These are phyloP conservation scores for Podospora pseudoanserina DNA, from an alignment of 495 filamentous ascomycete species.

Conservation along the genomic window DNA sequence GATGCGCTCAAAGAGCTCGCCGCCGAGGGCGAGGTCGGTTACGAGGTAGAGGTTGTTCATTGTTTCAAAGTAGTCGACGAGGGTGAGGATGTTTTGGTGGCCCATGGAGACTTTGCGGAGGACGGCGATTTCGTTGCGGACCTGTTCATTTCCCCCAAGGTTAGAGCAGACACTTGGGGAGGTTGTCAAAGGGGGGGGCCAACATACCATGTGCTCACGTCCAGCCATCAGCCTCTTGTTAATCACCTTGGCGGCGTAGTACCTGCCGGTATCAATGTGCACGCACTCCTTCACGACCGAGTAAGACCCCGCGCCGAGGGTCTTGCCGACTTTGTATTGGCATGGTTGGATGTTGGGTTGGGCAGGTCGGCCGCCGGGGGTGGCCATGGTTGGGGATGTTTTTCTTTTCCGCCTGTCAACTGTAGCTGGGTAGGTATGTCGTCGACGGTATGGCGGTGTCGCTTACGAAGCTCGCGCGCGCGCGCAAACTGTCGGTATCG, in stretches of 20 bases:
- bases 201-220: slow-evolving; percentile 89
- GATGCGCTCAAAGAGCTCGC: slow-evolving; percentile 97
- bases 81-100: slow-evolving; percentile 93
- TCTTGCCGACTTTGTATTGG: slow-evolving; percentile 97
- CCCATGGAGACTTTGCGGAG: slow-evolving; percentile 96
- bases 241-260: slow-evolving; percentile 99
- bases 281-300: slow-evolving; percentile 99
- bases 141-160: slow-evolving; percentile 36
- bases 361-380: slow-evolving; percentile 29
- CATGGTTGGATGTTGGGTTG: slow-evolving; percentile 52
- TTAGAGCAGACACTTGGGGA: no score
- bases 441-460: background rate
- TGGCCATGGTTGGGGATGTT: slow-evolving; percentile 27
- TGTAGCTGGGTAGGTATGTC: background rate
- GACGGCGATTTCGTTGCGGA: slow-evolving; percentile 96
- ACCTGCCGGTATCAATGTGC: slow-evolving; percentile 94
- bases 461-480: background rate
- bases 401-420: background rate
- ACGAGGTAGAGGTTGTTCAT: slow-evolving; percentile 99
- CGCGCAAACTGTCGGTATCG: background rate
- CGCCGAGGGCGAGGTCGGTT: slow-evolving; percentile 92
- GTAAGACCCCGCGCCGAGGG: slow-evolving; percentile 91
- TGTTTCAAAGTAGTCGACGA: slow-evolving; percentile 99
- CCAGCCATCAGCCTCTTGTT: slow-evolving; percentile 98
- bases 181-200: background rate